phyloP scores from a whole-genome alignment of 345 rosid genomes.

The Gossypium australe region DNA sequence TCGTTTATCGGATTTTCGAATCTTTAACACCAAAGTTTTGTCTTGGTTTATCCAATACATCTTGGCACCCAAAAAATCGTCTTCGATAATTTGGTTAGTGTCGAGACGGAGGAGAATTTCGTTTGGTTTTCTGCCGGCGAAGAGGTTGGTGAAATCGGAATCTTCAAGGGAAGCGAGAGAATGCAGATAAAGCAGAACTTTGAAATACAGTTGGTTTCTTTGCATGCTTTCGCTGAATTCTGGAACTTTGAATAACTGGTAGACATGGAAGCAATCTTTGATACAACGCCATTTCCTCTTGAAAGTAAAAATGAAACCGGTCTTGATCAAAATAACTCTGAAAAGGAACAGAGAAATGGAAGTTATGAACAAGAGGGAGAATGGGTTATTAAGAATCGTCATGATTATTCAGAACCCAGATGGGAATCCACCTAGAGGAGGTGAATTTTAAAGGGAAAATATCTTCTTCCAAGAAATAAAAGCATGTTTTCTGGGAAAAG shows the following conservation, averaged over 20 bases:
- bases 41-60: slow-evolving; percentile 62
- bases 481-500: not conserved
- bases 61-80: slow-evolving; percentile 69
- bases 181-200: slow-evolving; percentile 47
- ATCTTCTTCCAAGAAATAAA: not conserved
- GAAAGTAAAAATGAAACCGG: slow-evolving; percentile 45
- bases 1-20: slow-evolving; percentile 72
- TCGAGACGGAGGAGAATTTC: slow-evolving; percentile 67
- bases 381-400: slow-evolving; percentile 28
- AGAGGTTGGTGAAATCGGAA: slow-evolving; percentile 74
- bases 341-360: slow-evolving; percentile 20
- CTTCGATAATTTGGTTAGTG: slow-evolving; percentile 59
- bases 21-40: slow-evolving; percentile 49
- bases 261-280: slow-evolving; percentile 48
- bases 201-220: slow-evolving; percentile 53
- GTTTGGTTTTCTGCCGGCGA: slow-evolving; percentile 53
- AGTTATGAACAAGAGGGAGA: slow-evolving; percentile 18
- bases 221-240: slow-evolving; percentile 58
- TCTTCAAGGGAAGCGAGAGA: slow-evolving; percentile 67
- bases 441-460: not conserved
- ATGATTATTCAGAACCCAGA: slow-evolving; percentile 10
- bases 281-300: slow-evolving; percentile 48
- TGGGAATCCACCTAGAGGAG: not conserved
- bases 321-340: slow-evolving; percentile 46
- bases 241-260: slow-evolving; percentile 67